These are phyloP conservation scores for Pseudocercospora fijiensis DNA, from an alignment of 2,329 filamentous ascomycete species.

Conservation along the genomic window DNA sequence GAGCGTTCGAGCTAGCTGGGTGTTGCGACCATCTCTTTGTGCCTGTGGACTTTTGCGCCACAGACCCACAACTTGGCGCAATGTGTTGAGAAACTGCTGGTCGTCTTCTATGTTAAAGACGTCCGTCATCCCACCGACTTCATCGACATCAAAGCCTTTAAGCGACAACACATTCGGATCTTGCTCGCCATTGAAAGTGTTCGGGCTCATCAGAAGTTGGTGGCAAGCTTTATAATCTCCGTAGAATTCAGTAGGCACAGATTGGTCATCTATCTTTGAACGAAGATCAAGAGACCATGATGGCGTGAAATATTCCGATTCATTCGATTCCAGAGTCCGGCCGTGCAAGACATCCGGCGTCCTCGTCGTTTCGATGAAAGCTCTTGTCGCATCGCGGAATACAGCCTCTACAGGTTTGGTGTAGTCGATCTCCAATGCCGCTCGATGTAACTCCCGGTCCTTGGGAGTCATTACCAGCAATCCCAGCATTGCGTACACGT, in stretches of 20 bases:
- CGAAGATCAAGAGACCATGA: not conserved
- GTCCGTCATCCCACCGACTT: no score
- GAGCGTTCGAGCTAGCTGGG: not conserved
- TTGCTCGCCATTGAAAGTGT: not conserved
- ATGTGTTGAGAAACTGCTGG: no score
- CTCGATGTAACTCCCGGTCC: not conserved
- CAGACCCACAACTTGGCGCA: not conserved
- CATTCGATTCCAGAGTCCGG: not conserved
- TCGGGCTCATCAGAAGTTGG: not conserved
- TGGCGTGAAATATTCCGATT: not conserved
- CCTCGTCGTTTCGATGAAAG: not conserved
- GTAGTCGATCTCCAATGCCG: not conserved
- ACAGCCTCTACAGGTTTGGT: not conserved
- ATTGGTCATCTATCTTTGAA: not conserved
- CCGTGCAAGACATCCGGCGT: not conserved
- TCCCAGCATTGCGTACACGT: conserved; percentile 5
- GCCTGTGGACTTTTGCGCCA: no score
- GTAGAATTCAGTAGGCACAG: not conserved
- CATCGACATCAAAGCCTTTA: no score
- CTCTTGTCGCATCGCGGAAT: conserved; percentile 6
- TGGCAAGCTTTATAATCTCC: not conserved
- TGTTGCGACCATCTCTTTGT: no score
- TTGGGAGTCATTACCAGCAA: not conserved
- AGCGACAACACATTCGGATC: no score
- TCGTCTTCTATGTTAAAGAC: no score